These are phyloP conservation scores for Salisapilia sapeloensis DNA, from an alignment of 352 stramenopile species.

Conservation along the genomic window DNA sequence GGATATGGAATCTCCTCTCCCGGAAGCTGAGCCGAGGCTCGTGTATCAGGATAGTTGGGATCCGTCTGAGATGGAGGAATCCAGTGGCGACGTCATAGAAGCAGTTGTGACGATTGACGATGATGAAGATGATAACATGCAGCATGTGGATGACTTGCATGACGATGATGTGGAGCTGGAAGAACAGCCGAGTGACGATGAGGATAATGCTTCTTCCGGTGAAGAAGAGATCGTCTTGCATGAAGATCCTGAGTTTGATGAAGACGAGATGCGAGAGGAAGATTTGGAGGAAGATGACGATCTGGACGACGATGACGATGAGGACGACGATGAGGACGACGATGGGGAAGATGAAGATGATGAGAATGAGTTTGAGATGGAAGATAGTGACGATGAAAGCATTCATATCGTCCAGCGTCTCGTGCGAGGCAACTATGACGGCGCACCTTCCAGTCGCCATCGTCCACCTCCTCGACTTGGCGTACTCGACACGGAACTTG, in stretches of 20 bases:
- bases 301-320: conserved; percentile 31
- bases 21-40: too few species aligned
- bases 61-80: too few species aligned
- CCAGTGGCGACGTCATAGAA: too few species aligned
- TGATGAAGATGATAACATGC: too few species aligned
- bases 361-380: conserved; percentile 9
- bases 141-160: too few species aligned
- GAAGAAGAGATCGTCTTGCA: conserved; percentile 2
- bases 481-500: conserved; percentile 50
- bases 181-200: not conserved
- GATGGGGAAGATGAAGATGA: conserved; percentile 26
- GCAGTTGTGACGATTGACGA: too few species aligned
- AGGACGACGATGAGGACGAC: conserved; percentile 3
- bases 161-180: too few species aligned
- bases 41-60: too few species aligned
- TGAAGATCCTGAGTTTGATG: conserved; percentile 16
- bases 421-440: too few species aligned
- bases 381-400: conserved; percentile 10
- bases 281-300: conserved; percentile 14
- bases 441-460: not conserved
- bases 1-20: not conserved
- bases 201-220: not conserved
- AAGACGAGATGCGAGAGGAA: conserved; percentile 42
- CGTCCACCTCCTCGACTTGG: conserved; percentile 39
- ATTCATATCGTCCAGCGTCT: not conserved